Base-by-base conservation (phyloP, 2,329 filamentous ascomycete genomes). In the Chalara sp. region DNA sequence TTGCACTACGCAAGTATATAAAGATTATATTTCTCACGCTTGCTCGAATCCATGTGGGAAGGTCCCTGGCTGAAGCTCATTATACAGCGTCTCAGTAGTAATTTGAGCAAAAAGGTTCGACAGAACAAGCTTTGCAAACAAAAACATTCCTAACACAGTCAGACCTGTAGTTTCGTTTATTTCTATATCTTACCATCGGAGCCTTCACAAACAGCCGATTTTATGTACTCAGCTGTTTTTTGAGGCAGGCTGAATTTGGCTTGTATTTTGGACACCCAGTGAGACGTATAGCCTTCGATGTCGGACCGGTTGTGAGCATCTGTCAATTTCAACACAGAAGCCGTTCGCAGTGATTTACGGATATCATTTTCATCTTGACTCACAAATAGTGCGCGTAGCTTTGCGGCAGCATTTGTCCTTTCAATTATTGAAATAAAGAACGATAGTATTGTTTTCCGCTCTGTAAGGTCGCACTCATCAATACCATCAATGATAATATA, bases 401-500 rank as follows among this genome's bases (percentile, higher is more conserved):
- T 55, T 30, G 59, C 51, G 39, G 53, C 47, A 21, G 44, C 6
- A 21, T 50, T 11, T 32, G 43, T 40, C 21, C 21, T 21, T 37
- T 49, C 55, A 46, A 46, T 51, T 6, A 45, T 53, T 8, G 48
- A 56, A 12, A 40, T 55, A 31, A 71, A 67, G 51, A 62, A 67
- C 6, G 47, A 46, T 6, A 63, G 40, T 21, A 71, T 64, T 11
- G 58, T 49, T 44, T 63, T 66, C 35, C 67, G 58, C 31, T 71
- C 60, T 1, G 56, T 51, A 43, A 48, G 43, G 6, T 58, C 53
- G 48, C 69, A 73, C 56, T 73, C 70, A 52, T 74, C 71, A 21
- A 74, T 52, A 0, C 71, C 71, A 57, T 74, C 71, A 40, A 73
- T 55, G 3, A 74, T 55, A 10, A 72, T 59, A 46, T 66, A 68